Evolutionary conservation across 2,329 filamentous ascomycete species (phyloP).

Genomic region (Botrytis tulipae): DNA sequence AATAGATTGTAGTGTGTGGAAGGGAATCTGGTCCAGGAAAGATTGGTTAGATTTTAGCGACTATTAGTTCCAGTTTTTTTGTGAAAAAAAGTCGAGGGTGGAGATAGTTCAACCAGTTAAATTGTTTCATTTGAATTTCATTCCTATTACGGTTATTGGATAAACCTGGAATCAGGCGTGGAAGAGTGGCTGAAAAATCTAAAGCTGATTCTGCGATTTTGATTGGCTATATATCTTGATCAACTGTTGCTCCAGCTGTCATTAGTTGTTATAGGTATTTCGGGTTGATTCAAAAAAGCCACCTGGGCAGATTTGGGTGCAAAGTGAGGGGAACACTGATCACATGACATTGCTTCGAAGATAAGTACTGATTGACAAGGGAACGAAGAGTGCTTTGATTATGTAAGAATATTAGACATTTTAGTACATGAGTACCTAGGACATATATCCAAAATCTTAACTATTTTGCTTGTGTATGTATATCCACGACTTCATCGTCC

Average conservation of each 20-base stretch:
- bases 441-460: background rate
- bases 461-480: background rate
- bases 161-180: background rate
- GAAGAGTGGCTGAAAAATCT: slow-evolving; percentile 3
- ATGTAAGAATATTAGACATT: background rate
- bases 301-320: background rate
- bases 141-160: slow-evolving; percentile 7
- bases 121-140: slow-evolving; percentile 13
- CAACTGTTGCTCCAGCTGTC: background rate
- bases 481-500: background rate
- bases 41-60: slow-evolving; percentile 17
- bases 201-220: background rate
- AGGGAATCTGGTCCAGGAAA: slow-evolving; percentile 16
- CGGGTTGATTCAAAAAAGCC: too few relatives aligned
- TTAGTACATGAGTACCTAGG: background rate
- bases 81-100: slow-evolving; percentile 14
- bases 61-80: slow-evolving; percentile 16
- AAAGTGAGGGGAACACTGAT: background rate
- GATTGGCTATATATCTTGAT: background rate
- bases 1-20: slow-evolving; percentile 29
- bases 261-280: background rate
- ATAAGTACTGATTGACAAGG: background rate
- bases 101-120: slow-evolving; percentile 9
- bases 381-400: background rate
- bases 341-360: background rate